These are phyloP conservation scores for Botrytis fragariae DNA, from an alignment of 2,329 filamentous ascomycete genomes.

Conservation along the genomic window DNA sequence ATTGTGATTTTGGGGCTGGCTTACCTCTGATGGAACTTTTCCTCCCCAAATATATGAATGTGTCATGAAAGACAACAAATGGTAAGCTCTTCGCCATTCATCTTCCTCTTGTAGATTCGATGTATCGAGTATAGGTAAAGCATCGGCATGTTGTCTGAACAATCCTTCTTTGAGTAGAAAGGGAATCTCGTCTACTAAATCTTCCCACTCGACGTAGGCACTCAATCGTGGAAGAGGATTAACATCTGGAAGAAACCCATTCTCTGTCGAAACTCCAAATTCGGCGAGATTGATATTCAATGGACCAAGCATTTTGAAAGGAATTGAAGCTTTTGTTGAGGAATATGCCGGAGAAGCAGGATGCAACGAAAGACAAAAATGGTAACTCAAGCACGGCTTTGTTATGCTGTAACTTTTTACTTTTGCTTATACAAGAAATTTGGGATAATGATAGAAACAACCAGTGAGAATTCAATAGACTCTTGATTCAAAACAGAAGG, in stretches of 20 bases:
- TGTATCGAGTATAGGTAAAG: slow-evolving; percentile 68
- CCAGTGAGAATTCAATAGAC: background rate
- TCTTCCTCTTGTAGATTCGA: slow-evolving; percentile 59
- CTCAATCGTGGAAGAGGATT: slow-evolving; percentile 63
- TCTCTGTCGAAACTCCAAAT: slow-evolving; percentile 30
- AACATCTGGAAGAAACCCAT: slow-evolving; percentile 72
- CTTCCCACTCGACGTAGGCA: slow-evolving; percentile 82
- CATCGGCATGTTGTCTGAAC: slow-evolving; percentile 61
- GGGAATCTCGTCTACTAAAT: slow-evolving; percentile 65
- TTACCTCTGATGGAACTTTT: slow-evolving; percentile 67
- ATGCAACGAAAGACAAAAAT: background rate
- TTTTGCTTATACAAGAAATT: background rate
- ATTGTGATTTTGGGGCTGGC: slow-evolving; percentile 16
- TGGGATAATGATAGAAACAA: background rate
- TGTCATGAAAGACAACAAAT: slow-evolving; percentile 72
- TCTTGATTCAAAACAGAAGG: background rate
- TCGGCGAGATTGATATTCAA: slow-evolving; percentile 31
- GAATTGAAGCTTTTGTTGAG: background rate
- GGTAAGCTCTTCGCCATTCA: slow-evolving; percentile 81
- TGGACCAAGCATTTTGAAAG: slow-evolving; percentile 30
- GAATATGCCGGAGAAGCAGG: background rate
- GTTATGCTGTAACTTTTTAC: background rate
- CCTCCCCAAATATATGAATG: slow-evolving; percentile 92
- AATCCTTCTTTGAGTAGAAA: slow-evolving; percentile 61
- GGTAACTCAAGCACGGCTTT: background rate